Conservation (phyloP, 345 rosid species). For the Balakata baccata region DNA sequence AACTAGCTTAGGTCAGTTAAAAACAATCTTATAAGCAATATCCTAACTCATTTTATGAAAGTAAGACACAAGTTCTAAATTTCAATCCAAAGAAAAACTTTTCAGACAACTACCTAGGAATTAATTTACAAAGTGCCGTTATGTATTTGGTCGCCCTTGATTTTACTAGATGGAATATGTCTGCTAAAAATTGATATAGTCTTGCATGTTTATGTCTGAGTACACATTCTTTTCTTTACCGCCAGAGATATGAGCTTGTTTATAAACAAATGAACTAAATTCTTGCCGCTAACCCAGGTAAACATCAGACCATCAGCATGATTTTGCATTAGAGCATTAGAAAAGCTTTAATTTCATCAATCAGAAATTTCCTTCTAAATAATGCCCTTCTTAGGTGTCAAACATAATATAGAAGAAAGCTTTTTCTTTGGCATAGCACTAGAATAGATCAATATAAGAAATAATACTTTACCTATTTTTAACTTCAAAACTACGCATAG, state of each 20-base stretch:
- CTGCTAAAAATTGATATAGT: background rate
- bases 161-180: background rate
- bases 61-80: background rate
- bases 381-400: background rate
- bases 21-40: background rate
- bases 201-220: too few species aligned
- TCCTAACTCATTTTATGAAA: background rate
- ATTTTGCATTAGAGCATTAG: too few species aligned
- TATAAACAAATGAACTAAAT: background rate
- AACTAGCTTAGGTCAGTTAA: background rate
- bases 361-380: background rate
- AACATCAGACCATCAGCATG: background rate
- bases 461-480: slow-evolving; percentile 48
- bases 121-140: background rate
- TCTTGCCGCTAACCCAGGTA: background rate
- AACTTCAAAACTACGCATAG: slow-evolving; percentile 73
- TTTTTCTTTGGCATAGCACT: background rate
- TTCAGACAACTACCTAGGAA: background rate
- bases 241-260: background rate
- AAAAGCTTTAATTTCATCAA: background rate
- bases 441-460: background rate
- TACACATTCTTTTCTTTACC: background rate
- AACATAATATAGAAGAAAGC: background rate
- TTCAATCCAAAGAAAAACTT: background rate
- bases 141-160: background rate